Conservation (phyloP, 2,329 filamentous ascomycete genomes). For the Pseudogymnoascus sp. region DNA sequence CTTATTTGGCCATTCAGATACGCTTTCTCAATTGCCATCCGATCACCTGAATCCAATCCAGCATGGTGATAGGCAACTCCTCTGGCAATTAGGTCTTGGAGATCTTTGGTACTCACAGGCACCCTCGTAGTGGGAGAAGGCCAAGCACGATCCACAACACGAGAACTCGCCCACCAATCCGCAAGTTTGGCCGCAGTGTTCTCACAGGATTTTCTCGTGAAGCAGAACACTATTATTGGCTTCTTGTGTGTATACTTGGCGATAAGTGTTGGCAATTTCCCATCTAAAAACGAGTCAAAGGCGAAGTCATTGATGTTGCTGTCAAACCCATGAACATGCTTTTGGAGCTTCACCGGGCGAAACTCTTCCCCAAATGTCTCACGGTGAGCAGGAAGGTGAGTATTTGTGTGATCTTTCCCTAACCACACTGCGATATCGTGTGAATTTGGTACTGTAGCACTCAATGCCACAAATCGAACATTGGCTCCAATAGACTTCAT, state of each 20-base stretch:
- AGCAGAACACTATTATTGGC: constrained; percentile 77
- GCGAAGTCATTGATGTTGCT: constrained; percentile 59
- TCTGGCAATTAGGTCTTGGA: constrained; percentile 40
- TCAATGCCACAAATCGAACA: constrained; percentile 72
- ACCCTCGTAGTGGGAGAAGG: constrained; percentile 43
- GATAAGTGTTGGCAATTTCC: constrained; percentile 58
- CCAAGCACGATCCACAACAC: constrained; percentile 52
- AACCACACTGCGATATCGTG: constrained; percentile 74
- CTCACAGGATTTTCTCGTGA: constrained; percentile 62
- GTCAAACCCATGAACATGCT: constrained; percentile 66
- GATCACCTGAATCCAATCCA: constrained; percentile 58
- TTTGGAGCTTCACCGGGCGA: constrained; percentile 67
- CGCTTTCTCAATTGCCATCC: constrained; percentile 54
- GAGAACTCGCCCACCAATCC: constrained; percentile 51
- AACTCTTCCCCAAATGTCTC: constrained; percentile 74
- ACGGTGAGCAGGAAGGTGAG: constrained; percentile 53
- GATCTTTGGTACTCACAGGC: constrained; percentile 47
- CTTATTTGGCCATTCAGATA: constrained; percentile 65
- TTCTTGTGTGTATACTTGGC: constrained; percentile 59
- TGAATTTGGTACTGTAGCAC: constrained; percentile 77
- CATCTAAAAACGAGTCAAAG: constrained; percentile 63
- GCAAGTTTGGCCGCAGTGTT: constrained; percentile 59
- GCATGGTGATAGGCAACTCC: constrained; percentile 81
- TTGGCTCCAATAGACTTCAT: constrained; percentile 74
- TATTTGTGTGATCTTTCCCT: constrained; percentile 52